Base-by-base conservation (phyloP, 306 rosid genomes). In the Erythrophleum fordii region DNA sequence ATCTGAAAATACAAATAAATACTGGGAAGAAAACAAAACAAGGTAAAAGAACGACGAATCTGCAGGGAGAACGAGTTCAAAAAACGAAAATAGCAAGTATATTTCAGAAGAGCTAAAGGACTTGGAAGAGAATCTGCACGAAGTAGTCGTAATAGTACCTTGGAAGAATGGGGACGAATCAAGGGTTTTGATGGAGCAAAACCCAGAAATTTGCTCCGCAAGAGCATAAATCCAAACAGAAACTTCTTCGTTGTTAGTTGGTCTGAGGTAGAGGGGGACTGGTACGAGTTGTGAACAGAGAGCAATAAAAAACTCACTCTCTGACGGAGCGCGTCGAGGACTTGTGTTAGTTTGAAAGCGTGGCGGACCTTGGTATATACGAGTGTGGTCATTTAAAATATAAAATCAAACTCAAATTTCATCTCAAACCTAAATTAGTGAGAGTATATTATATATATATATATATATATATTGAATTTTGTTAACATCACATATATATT, bases 21-120 rank as follows among this genome's bases (percentile, higher is more conserved):
- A 68, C 59, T 17, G 31, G 25, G 55, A 34, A 69, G 73, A 75
- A 75, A 80, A 81, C 26, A 77, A 66, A 81, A 64, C 70, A 74
- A 52, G 62, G 77, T 69, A 37, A 59, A 81, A 81, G 62, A 58
- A 60, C 81, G 76, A 82, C 81, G 91, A 95, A 94, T 94, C 98
- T 89, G 83, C 77, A 65, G 52, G 62, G 45, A 82, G 37, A 80
- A 39, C 58, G 55, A 72, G 74, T n/a, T 23, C 31, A 67, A 80
- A 18, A 48, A 20, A 44, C 16, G 16, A 37, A 71, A 7, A n/a
- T 16, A 31, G 9, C 48, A 56, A 31, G 35, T 29, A 60, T 52
- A 10, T 35, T 18, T 69, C 0, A n/a, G 69, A 41, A 34, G 51
- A 76, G 73, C 25, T 29, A 74, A 60, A 17, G 53, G 65, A 83